Percentiles rank a stretch among this genome's conserved stretches.
These are phyloP conservation scores for Hypoxylon fuscum DNA, from an alignment of 495 filamentous ascomycete genomes.

Conservation along the genomic window DNA sequence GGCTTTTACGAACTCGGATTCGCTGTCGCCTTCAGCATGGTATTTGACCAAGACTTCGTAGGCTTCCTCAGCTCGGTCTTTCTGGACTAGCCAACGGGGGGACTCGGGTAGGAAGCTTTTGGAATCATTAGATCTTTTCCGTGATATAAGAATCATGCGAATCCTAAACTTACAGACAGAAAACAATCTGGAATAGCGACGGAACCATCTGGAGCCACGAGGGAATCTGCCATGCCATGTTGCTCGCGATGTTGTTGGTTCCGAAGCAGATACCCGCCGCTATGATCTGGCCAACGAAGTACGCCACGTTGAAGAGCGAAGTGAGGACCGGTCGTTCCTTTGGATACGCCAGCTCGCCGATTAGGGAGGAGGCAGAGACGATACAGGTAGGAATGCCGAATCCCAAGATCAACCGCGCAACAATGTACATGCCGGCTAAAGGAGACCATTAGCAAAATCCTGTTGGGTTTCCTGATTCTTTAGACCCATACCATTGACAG, in stretches of 20 bases:
- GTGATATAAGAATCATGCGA: slow-evolving; percentile 58
- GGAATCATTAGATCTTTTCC: slow-evolving; percentile 51
- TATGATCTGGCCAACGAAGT: slow-evolving; percentile 70
- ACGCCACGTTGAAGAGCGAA: slow-evolving; percentile 72
- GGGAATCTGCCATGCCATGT: slow-evolving; percentile 74
- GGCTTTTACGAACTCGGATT: slow-evolving; percentile 59
- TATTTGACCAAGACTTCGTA: slow-evolving; percentile 62
- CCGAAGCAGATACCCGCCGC: slow-evolving; percentile 68
- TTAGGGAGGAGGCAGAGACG: slow-evolving; percentile 67
- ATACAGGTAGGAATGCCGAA: slow-evolving; percentile 71
- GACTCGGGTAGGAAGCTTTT: slow-evolving; percentile 60
- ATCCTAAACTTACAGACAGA: slow-evolving; percentile 53
- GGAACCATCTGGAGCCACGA: slow-evolving; percentile 66
- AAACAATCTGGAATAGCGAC: slow-evolving; percentile 64
- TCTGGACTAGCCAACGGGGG: slow-evolving; percentile 62
- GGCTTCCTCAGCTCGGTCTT: slow-evolving; percentile 64
- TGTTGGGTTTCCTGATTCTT: not conserved
- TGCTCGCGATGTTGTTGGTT: slow-evolving; percentile 62
- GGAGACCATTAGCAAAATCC: not conserved
- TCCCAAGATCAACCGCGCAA: slow-evolving; percentile 70
- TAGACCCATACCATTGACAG: slow-evolving; percentile 46
- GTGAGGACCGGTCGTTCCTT: slow-evolving; percentile 71
- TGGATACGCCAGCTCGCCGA: slow-evolving; percentile 72
- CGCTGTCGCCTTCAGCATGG: slow-evolving; percentile 63
- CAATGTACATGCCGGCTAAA: slow-evolving; percentile 66